Evolutionary conservation across 768 basidiomycete genomes (phyloP).

Genomic region (Termitomyces sp.): DNA sequence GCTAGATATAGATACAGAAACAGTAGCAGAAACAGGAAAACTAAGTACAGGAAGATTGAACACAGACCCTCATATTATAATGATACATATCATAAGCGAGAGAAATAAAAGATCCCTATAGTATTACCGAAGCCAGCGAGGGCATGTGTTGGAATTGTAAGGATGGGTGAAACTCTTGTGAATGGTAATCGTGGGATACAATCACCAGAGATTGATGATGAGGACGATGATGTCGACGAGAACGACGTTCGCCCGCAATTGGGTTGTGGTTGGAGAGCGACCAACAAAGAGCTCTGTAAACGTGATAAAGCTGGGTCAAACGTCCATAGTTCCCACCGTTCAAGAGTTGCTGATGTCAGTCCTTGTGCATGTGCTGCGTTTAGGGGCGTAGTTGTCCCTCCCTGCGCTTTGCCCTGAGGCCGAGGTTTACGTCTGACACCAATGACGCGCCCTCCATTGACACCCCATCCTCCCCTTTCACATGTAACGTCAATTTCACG

Average conservation of each 20-base stretch:
- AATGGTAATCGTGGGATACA: conserved; percentile 63
- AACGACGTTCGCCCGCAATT: conserved; percentile 15
- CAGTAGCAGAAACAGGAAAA: not conserved
- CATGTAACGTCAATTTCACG: conserved; percentile 51
- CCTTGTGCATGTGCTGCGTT: conserved; percentile 27
- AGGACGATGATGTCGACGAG: conserved; percentile 14
- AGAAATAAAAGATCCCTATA: conserved; percentile 50
- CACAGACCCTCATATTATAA: not conserved
- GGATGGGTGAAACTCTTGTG: conserved; percentile 64
- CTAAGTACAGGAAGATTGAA: not conserved
- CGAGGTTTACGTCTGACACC: conserved; percentile 69
- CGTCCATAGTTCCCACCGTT: conserved; percentile 82
- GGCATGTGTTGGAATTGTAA: conserved; percentile 41
- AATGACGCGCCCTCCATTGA: conserved; percentile 47
- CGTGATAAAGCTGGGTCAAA: conserved; percentile 52
- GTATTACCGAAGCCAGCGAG: conserved; percentile 80
- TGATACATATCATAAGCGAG: conserved; percentile 6
- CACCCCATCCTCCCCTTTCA: conserved; percentile 78
- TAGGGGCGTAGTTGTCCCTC: conserved; percentile 9
- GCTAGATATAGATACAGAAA: not conserved
- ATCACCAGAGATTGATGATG: conserved; percentile 16
- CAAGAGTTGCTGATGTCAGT: conserved; percentile 57
- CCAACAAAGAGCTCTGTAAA: conserved; percentile 46
- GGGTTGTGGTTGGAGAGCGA: conserved; percentile 30
- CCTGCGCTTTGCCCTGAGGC: conserved; percentile 24